These are phyloP conservation scores for Sporothrix brunneoviolacea DNA, from an alignment of 2,329 filamentous ascomycete genomes.

Conservation along the genomic window DNA sequence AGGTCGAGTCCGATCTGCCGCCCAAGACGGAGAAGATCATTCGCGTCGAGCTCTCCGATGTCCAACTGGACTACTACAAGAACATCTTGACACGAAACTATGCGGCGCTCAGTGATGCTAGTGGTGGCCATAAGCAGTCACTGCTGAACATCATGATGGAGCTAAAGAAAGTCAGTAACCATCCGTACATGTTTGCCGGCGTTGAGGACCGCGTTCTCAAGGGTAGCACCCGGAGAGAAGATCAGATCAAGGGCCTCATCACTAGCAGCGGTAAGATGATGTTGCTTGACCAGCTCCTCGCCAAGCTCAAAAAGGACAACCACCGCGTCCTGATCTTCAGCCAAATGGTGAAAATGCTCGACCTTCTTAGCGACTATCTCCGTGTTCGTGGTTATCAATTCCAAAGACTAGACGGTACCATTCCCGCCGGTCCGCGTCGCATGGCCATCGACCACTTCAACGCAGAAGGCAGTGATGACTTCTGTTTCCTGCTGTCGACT, in stretches of 20 bases:
- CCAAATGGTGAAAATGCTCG: constrained; percentile 98
- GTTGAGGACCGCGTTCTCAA: constrained; percentile 84
- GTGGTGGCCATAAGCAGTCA: constrained; percentile 87
- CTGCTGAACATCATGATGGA: constrained; percentile 99
- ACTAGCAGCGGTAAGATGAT: constrained; percentile 99
- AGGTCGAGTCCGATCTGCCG: constrained; percentile 91
- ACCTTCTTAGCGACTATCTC: constrained; percentile 91
- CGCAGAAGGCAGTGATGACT: constrained; percentile 89
- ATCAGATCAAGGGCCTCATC: constrained; percentile 85
- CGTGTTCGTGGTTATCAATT: constrained; percentile 90
- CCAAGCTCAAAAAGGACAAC: constrained; percentile 86
- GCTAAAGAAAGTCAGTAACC: constrained; percentile 97
- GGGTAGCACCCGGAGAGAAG: constrained; percentile 75
- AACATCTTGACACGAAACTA: constrained; percentile 98
- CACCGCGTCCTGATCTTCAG: constrained; percentile 98
- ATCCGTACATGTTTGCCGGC: constrained; percentile 95
- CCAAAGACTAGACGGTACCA: constrained; percentile 91
- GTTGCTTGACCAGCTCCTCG: constrained; percentile 89
- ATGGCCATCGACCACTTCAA: constrained; percentile 99
- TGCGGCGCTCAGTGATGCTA: constrained; percentile 82
- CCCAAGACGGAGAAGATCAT: constrained; percentile 99
- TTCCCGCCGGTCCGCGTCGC: constrained; percentile 77
- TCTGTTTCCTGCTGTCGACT: constrained; percentile 92
- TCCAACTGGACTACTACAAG: constrained; percentile 97
- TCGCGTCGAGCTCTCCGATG: constrained; percentile 90